A percentile compares a stretch with the other conserved stretches of the same genome.
Evolutionary conservation across 2,329 filamentous ascomycete species (phyloP).

Genomic region (Orbilia blumenaviensis): DNA sequence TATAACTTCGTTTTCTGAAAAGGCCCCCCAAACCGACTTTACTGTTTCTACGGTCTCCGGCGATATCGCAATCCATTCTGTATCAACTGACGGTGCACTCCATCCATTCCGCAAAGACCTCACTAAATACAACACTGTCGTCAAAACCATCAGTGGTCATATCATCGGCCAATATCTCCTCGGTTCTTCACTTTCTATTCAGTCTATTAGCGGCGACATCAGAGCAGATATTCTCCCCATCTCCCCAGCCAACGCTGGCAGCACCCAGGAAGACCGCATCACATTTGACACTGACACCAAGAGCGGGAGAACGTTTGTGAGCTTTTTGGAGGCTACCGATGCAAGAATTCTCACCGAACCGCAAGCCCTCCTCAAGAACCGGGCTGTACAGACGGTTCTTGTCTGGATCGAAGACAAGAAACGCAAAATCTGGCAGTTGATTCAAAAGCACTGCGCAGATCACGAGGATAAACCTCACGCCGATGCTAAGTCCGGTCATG

Average conservation of each 20-base stretch:
- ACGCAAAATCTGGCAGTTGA: constrained; percentile 23
- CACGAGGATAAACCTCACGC: background rate
- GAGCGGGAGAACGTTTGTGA: constrained; percentile 31
- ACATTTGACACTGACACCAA: constrained; percentile 43
- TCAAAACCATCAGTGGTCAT: constrained; percentile 37
- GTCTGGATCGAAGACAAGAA: constrained; percentile 42
- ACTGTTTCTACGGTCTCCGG: constrained; percentile 36
- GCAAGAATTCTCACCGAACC: constrained; percentile 50
- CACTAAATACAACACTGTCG: constrained; percentile 31
- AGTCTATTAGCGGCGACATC: constrained; percentile 50
- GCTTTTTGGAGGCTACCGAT: constrained; percentile 42
- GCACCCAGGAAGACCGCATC: constrained; percentile 17
- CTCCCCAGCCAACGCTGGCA: constrained; percentile 28
- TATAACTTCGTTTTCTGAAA: constrained; percentile 19
- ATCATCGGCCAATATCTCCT: constrained; percentile 51
- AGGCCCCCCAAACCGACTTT: constrained; percentile 29
- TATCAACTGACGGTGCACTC: constrained; percentile 47
- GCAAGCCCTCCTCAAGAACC: constrained; percentile 28
- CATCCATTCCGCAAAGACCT: constrained; percentile 47
- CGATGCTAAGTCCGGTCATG: constrained; percentile 7
- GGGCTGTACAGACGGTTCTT: constrained; percentile 37
- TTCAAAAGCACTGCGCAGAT: constrained; percentile 41
- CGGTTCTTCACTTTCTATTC: constrained; percentile 38
- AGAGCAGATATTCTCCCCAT: constrained; percentile 50
- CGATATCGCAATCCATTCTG: constrained; percentile 43